Conservation (phyloP, 169 alveolate species). For the Eimeria falciformis region DNA sequence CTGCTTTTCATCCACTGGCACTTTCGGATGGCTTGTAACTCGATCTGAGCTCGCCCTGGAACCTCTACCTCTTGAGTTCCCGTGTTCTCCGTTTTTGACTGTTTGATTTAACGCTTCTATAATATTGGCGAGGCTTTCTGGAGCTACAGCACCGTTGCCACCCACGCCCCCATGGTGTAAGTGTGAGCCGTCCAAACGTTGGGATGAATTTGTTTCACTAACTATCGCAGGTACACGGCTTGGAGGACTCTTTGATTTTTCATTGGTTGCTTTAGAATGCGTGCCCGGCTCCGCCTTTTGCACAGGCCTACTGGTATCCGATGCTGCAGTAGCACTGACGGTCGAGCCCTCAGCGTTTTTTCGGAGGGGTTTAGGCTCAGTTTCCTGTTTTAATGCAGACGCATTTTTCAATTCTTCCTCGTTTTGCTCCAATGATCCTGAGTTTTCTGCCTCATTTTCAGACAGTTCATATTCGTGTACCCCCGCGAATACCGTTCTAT, state of each 20-base stretch:
- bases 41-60: no score
- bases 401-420: background rate
- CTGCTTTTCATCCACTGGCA: background rate
- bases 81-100: no score
- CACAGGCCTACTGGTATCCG: background rate
- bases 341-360: background rate
- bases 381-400: background rate
- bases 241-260: background rate
- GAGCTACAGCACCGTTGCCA: background rate
- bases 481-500: background rate
- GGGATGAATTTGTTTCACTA: background rate
- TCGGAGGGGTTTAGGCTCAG: background rate
- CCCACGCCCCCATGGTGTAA: background rate
- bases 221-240: background rate
- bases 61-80: no score
- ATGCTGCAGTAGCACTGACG: background rate
- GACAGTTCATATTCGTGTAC: slow-evolving; percentile 15
- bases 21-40: background rate
- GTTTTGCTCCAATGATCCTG: background rate
- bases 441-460: background rate
- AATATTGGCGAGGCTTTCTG: background rate
- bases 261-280: background rate
- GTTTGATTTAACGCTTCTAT: no score
- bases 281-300: background rate
- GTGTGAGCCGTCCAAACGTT: background rate